These are phyloP conservation scores for Urochloa ruziziensis DNA, from an alignment of 176 grass and related monocot species.

Conservation along the genomic window DNA sequence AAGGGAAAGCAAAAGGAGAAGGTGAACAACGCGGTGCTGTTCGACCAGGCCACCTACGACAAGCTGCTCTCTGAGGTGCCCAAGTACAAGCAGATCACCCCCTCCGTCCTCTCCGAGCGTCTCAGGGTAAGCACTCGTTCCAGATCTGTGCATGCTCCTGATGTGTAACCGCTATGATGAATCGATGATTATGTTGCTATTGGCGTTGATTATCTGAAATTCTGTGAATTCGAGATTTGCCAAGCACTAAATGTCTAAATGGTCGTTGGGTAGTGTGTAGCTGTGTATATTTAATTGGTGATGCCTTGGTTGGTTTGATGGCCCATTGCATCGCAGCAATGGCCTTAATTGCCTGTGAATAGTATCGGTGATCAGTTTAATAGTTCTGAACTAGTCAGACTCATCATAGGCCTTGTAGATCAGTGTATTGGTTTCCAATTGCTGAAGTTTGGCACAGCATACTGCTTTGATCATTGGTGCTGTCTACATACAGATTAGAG, in stretches of 20 bases:
- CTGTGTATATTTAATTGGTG: neutral
- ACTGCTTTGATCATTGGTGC: too few species aligned
- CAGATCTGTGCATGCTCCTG: neutral
- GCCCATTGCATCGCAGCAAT: neutral
- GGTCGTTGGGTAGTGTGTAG: neutral
- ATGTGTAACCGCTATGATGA: accelerated
- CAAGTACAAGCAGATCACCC: constrained; percentile 64
- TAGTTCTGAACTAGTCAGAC: too few species aligned
- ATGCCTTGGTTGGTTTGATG: neutral
- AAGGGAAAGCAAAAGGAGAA: constrained; percentile 75
- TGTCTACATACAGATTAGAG: neutral
- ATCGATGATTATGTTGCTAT: neutral
- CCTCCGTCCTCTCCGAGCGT: constrained; percentile 56
- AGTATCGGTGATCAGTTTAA: too few species aligned
- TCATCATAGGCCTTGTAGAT: too few species aligned
- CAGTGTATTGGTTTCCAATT: too few species aligned
- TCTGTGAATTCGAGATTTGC: neutral
- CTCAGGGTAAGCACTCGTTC: constrained; percentile 33
- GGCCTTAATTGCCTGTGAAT: too few species aligned
- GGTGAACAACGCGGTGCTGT: constrained; percentile 58
- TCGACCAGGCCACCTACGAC: constrained; percentile 60
- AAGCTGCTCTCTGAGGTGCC: constrained; percentile 51
- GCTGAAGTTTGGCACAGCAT: too few species aligned
- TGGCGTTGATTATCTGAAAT: neutral
- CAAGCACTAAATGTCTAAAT: too few species aligned